Percentiles rank a stretch among this genome's conserved stretches.
Evolutionary conservation across 345 rosid genomes (phyloP).

Genomic region (Camelina laxa): DNA sequence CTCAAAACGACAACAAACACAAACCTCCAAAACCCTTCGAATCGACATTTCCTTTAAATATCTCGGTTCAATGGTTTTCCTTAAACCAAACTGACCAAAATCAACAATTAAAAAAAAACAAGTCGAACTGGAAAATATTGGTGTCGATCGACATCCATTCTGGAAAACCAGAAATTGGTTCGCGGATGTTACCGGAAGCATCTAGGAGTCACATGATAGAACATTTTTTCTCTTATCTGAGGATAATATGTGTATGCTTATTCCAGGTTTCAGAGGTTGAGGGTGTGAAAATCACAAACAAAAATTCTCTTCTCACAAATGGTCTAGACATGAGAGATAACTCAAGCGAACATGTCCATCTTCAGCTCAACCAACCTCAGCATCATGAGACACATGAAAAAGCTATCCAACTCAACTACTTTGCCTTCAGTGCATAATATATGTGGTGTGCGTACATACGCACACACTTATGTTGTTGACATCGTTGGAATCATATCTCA

Average conservation of each 20-base stretch:
- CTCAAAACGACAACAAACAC: too few relatives aligned
- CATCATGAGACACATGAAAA: conserved; percentile 54
- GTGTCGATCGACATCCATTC: too few relatives aligned
- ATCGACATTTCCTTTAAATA: too few relatives aligned
- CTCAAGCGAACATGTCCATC: conserved; percentile 61
- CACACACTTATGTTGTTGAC: background rate
- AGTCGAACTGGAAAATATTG: too few relatives aligned
- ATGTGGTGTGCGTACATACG: background rate
- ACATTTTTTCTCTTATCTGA: conserved; percentile 8
- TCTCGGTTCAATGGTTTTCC: too few relatives aligned
- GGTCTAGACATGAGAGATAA: conserved; percentile 59
- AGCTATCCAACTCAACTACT: conserved; percentile 65
- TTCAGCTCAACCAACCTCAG: conserved; percentile 88
- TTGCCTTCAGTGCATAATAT: conserved; percentile 38
- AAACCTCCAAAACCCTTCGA: too few relatives aligned
- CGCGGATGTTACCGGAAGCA: too few relatives aligned
- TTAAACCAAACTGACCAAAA: too few relatives aligned
- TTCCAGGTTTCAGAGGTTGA: conserved; percentile 71
- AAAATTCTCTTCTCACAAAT: conserved; percentile 50
- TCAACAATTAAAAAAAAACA: too few relatives aligned
- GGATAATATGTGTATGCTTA: conserved; percentile 32
- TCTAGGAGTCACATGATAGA: conserved; percentile 20
- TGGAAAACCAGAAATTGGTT: too few relatives aligned
- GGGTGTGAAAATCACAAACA: conserved; percentile 50
- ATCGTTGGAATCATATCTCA: background rate